A percentile compares a stretch with the other conserved stretches of the same genome.
Evolutionary conservation across 2,329 filamentous ascomycete species (phyloP).

Genomic region (Ambrosiella xylebori): DNA sequence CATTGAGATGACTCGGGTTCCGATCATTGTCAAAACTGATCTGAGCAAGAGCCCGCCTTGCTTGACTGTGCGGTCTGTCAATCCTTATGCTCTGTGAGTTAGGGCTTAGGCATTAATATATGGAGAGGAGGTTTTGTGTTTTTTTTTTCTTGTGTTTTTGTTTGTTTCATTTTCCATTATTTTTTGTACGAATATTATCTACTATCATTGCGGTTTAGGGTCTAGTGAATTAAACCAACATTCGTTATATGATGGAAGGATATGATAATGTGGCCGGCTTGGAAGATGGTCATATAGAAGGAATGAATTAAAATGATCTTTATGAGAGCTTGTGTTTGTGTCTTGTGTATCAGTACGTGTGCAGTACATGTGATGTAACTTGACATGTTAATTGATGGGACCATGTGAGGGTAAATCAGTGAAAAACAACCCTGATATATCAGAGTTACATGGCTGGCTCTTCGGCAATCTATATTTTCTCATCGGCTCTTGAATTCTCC

Average conservation of each 20-base stretch:
- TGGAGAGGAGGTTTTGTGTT: background rate
- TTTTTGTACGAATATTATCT: conserved; percentile 11
- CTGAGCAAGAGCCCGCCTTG: conserved; percentile 97
- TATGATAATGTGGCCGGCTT: no score
- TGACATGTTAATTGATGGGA: background rate
- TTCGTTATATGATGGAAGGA: no score
- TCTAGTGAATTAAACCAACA: background rate
- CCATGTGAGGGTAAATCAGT: background rate
- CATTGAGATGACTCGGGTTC: conserved; percentile 90
- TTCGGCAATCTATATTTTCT: no score
- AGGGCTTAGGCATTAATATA: background rate
- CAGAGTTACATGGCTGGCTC: no score
- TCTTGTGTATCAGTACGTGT: no score
- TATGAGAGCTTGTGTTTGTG: no score
- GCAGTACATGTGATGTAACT: background rate
- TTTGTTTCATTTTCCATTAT: background rate
- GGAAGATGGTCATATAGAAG: no score
- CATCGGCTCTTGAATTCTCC: no score
- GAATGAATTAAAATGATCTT: no score
- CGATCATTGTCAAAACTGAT: conserved; percentile 97
- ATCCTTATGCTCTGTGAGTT: conserved; percentile 51
- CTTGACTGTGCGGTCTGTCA: conserved; percentile 67
- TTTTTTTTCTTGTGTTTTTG: background rate
- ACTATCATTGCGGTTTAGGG: conserved; percentile 1
- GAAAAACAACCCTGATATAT: background rate